These are phyloP conservation scores for Prunus yedoensis DNA, from an alignment of 331 rosid species.

Conservation along the genomic window DNA sequence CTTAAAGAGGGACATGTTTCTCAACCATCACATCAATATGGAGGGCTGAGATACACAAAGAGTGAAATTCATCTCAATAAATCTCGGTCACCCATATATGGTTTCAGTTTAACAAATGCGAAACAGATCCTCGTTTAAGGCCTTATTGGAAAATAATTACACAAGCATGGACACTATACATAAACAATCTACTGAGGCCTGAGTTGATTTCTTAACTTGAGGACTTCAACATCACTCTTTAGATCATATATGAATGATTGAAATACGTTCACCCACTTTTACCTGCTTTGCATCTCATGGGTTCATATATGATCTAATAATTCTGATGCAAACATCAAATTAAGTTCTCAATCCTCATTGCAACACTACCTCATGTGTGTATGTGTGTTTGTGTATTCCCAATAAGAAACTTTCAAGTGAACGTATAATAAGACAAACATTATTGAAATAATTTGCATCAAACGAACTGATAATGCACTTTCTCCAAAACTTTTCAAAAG, in stretches of 20 bases:
- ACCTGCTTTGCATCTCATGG: background rate
- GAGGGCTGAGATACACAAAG: background rate
- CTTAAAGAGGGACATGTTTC: background rate
- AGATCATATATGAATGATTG: background rate
- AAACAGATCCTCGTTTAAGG: background rate
- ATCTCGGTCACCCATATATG: background rate
- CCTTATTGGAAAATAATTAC: too few relatives aligned
- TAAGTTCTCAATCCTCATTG: background rate
- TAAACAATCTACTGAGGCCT: too few relatives aligned
- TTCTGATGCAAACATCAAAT: background rate
- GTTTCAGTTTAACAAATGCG: background rate
- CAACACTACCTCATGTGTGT: background rate
- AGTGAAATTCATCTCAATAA: background rate
- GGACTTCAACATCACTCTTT: background rate
- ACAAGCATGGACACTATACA: too few relatives aligned
- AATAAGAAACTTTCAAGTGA: background rate
- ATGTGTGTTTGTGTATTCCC: background rate
- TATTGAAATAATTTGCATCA: background rate
- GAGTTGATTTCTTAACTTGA: background rate
- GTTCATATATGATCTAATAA: background rate
- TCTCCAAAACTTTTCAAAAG: conserved; percentile 5
- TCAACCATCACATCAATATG: background rate
- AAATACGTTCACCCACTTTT: background rate
- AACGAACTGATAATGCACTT: background rate
- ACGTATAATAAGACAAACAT: background rate